Evolutionary conservation across 139 green algal species (phyloP).

Genomic region (Chlamydomonas schloesseri): DNA sequence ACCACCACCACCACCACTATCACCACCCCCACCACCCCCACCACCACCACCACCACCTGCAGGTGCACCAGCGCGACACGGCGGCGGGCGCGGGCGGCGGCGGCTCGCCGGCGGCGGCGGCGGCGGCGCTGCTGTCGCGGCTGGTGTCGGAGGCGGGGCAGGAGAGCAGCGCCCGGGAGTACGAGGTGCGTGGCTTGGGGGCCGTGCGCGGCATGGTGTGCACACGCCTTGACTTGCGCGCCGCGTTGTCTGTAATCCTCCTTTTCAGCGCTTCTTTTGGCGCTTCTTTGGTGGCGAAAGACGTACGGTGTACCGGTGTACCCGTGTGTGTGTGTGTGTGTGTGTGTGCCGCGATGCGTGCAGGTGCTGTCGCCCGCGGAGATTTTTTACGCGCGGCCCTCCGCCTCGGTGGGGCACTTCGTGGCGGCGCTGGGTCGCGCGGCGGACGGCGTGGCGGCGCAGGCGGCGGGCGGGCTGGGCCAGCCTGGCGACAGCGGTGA

Average conservation of each 20-base stretch:
- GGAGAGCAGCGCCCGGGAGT: constrained; percentile 32
- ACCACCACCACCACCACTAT: no score
- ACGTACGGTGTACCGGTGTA: no score
- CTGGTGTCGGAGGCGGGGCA: constrained; percentile 32
- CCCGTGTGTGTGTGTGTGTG: no score
- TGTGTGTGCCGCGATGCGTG: background rate
- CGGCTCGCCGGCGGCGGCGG: background rate
- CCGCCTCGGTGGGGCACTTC: constrained; percentile 19
- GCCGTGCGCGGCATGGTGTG: no score
- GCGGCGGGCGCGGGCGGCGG: background rate
- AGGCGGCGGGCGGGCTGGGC: constrained; percentile 30
- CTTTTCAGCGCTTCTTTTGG: no score
- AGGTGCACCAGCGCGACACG: constrained; percentile 26
- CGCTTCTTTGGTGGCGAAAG: no score
- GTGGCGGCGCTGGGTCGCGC: constrained; percentile 36
- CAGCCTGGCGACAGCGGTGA: constrained; percentile 39
- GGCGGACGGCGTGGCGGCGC: constrained; percentile 7
- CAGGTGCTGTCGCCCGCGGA: constrained; percentile 38
- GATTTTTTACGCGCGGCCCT: constrained; percentile 54
- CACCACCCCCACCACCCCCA: no score
- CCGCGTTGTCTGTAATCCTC: no score
- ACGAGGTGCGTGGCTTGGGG: background rate
- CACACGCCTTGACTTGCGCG: no score
- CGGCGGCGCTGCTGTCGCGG: constrained; percentile 21
- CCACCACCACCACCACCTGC: no score